Conservation (phyloP, 257 asterid species). For the Cruciata laevipes region DNA sequence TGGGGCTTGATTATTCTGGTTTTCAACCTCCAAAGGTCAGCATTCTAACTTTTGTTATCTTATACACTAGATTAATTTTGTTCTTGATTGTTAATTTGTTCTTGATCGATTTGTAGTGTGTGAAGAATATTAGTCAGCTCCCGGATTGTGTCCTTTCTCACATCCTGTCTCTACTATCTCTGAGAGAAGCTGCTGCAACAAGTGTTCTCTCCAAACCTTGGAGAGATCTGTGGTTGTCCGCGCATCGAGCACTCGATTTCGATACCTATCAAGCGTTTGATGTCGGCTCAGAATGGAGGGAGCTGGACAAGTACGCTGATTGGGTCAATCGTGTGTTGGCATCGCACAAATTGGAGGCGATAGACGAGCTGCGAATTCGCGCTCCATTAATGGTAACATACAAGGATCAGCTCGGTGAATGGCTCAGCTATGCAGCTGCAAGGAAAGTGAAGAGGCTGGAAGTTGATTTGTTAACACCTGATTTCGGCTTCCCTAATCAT, state of each 20-base stretch:
- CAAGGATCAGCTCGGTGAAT: not conserved
- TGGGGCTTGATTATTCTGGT: too few relatives aligned
- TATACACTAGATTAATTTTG: too few relatives aligned
- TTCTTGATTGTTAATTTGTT: too few relatives aligned
- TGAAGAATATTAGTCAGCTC: not conserved
- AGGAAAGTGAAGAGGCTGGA: not conserved
- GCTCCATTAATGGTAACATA: not conserved
- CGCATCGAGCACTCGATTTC: not conserved
- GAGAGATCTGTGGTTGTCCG: not conserved
- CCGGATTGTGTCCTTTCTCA: not conserved
- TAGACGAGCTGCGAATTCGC: not conserved
- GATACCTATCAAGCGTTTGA: not conserved
- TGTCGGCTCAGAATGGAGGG: too few relatives aligned
- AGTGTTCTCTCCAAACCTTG: not conserved
- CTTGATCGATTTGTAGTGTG: too few relatives aligned
- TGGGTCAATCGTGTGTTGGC: not conserved
- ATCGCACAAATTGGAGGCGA: not conserved
- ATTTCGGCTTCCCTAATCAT: too few relatives aligned
- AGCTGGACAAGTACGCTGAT: not conserved
- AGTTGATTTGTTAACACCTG: not conserved
- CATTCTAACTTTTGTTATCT: too few relatives aligned
- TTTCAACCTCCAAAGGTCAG: too few relatives aligned
- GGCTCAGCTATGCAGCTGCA: not conserved
- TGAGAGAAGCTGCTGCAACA: not conserved
- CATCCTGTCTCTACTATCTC: not conserved